A percentile compares a stretch with the other conserved stretches of the same genome.
phyloP scores from a whole-genome alignment of 139 green algal genomes.

The Closterium sp. region DNA sequence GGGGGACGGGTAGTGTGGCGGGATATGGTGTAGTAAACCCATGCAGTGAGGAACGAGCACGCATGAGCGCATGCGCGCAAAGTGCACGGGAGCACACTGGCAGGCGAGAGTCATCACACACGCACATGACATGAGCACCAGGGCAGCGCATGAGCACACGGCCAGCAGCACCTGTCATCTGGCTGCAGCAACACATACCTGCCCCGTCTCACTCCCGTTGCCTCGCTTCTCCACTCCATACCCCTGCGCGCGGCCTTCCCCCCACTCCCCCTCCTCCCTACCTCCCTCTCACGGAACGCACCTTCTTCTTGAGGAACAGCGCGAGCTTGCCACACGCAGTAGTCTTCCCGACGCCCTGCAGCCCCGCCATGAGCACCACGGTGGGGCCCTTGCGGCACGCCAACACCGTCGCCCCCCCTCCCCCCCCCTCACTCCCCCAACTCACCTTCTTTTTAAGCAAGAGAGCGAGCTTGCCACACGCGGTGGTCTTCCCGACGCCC shows the following conservation, averaged over 20 bases:
- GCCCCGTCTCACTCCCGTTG: background rate
- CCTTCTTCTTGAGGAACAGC: slow-evolving; percentile 74
- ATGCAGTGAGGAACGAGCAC: background rate
- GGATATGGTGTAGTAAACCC: background rate
- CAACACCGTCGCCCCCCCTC: too few relatives aligned
- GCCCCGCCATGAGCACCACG: slow-evolving; percentile 60
- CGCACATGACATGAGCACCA: too few relatives aligned
- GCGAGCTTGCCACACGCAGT: slow-evolving; percentile 95
- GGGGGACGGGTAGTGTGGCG: background rate
- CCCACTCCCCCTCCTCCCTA: too few relatives aligned
- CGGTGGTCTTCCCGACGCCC: slow-evolving; percentile 97
- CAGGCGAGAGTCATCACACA: too few relatives aligned
- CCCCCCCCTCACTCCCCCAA: background rate
- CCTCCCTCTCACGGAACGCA: background rate
- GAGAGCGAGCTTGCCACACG: slow-evolving; percentile 89
- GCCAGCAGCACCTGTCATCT: too few relatives aligned
- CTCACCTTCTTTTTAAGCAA: slow-evolving; percentile 72
- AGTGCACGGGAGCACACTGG: too few relatives aligned
- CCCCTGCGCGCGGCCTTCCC: too few relatives aligned
- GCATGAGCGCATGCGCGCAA: background rate
- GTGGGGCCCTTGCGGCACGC: slow-evolving; percentile 52
- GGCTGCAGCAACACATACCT: too few relatives aligned
- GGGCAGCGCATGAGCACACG: background rate
- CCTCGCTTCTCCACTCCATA: background rate
- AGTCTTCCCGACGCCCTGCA: slow-evolving; percentile 96